Conservation (phyloP, 176 grass and related monocot genomes). For the Triticum monococcum region DNA sequence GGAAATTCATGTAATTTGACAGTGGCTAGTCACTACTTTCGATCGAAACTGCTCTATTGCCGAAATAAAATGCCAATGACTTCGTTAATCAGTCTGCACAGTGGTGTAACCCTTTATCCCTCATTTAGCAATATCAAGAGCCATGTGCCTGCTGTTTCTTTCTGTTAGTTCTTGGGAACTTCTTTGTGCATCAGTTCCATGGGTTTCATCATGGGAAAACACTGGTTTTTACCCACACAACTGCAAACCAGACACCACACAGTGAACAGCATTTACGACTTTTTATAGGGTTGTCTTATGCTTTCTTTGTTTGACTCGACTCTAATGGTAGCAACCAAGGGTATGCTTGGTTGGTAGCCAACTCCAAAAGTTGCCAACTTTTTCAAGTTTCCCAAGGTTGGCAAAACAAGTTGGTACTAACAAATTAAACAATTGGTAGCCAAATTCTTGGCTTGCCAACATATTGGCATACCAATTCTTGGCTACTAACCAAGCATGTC, state of each 20-base stretch:
- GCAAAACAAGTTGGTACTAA: too few species aligned
- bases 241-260: not conserved
- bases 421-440: too few species aligned
- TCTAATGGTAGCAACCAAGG: too few species aligned
- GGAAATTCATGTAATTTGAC: constrained; percentile 26
- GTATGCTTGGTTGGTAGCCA: too few species aligned
- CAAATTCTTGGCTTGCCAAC: too few species aligned
- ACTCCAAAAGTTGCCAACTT: too few species aligned
- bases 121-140: not conserved
- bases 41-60: not conserved
- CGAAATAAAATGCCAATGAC: constrained; percentile 33
- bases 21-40: not conserved
- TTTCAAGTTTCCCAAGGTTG: too few species aligned
- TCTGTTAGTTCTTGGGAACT: not conserved
- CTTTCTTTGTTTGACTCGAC: too few species aligned
- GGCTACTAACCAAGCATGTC: too few species aligned
- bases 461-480: too few species aligned
- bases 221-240: not conserved
- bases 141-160: not conserved
- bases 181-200: not conserved
- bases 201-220: not conserved
- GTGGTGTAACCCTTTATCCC: not conserved
- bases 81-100: constrained; percentile 23
- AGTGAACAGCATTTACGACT: not conserved
- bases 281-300: not conserved